Evolutionary conservation across 805 yeast species (phyloP).

Genomic region (Lipomyces oligophaga): DNA sequence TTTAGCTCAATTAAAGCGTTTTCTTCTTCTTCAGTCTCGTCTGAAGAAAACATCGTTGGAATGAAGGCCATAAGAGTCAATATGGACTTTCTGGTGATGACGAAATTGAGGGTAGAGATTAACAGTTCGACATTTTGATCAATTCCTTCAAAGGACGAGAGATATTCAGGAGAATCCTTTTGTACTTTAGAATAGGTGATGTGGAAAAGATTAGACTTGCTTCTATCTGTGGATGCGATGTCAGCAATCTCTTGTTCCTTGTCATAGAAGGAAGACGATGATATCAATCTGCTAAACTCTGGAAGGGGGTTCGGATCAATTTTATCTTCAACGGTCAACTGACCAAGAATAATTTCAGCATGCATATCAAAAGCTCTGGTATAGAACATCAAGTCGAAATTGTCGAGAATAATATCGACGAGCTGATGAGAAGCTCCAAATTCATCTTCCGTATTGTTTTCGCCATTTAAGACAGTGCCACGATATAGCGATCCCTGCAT

Average conservation of each 20-base stretch:
- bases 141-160: slow-evolving; percentile 37
- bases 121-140: slow-evolving; percentile 73
- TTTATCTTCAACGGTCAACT: slow-evolving; percentile 69
- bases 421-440: slow-evolving; percentile 46
- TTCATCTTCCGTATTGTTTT: slow-evolving; percentile 36
- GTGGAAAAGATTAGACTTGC: slow-evolving; percentile 44
- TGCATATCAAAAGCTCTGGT: slow-evolving; percentile 60
- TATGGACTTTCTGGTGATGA: slow-evolving; percentile 71
- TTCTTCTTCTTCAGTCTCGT: slow-evolving; percentile 1
- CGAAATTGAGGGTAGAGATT: slow-evolving; percentile 73
- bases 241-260: slow-evolving; percentile 54
- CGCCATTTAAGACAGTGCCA: slow-evolving; percentile 40
- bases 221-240: slow-evolving; percentile 46
- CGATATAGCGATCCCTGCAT: slow-evolving; percentile 63
- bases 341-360: slow-evolving; percentile 59
- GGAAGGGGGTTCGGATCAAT: slow-evolving; percentile 58
- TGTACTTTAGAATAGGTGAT: slow-evolving; percentile 29
- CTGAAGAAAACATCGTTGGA: slow-evolving; percentile 71
- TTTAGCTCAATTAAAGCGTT: slow-evolving; percentile 8
- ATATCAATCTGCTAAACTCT: slow-evolving; percentile 64
- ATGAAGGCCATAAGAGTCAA: slow-evolving; percentile 76
- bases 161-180: slow-evolving; percentile 30
- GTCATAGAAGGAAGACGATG: slow-evolving; percentile 51
- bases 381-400: slow-evolving; percentile 56
- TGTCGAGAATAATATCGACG: slow-evolving; percentile 68